These are phyloP conservation scores for Synchytrium microbalum DNA, from an alignment of 371 early-diverging fungal species.

Conservation along the genomic window DNA sequence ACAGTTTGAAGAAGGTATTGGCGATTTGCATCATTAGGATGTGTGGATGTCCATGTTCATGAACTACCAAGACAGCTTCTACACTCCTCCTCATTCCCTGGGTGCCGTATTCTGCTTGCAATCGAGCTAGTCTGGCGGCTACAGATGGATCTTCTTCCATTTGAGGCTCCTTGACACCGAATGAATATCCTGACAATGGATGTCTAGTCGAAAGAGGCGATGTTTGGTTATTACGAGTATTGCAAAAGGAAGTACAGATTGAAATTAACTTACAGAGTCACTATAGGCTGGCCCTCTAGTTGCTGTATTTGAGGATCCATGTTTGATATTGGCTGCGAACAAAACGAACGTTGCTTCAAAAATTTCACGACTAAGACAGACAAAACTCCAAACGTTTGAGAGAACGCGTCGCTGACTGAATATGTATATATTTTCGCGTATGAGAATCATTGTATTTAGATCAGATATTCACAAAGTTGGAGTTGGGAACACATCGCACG, in stretches of 20 bases:
- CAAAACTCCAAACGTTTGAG: no score
- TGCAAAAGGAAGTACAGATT: no score
- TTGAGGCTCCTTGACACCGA: conserved; percentile 68
- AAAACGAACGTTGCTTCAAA: no score
- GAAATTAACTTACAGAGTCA: background rate
- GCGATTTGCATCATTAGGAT: conserved; percentile 71
- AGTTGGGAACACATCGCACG: background rate
- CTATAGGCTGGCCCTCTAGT: background rate
- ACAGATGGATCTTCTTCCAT: conserved; percentile 68
- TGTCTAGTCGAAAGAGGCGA: conserved; percentile 10
- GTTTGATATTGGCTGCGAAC: no score
- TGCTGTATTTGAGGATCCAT: background rate
- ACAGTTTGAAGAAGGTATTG: conserved; percentile 68
- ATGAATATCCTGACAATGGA: conserved; percentile 46
- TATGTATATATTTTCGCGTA: no score
- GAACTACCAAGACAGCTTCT: conserved; percentile 68
- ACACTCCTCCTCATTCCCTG: conserved; percentile 65
- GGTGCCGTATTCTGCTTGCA: conserved; percentile 56
- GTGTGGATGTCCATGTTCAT: conserved; percentile 77
- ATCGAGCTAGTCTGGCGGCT: conserved; percentile 50
- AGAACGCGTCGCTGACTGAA: no score
- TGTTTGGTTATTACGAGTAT: no score
- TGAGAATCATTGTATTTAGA: no score
- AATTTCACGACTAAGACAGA: no score
- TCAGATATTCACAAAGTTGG: no score